phyloP scores from a whole-genome alignment of 257 asterid species.

The Lithospermum erythrorhizon region DNA sequence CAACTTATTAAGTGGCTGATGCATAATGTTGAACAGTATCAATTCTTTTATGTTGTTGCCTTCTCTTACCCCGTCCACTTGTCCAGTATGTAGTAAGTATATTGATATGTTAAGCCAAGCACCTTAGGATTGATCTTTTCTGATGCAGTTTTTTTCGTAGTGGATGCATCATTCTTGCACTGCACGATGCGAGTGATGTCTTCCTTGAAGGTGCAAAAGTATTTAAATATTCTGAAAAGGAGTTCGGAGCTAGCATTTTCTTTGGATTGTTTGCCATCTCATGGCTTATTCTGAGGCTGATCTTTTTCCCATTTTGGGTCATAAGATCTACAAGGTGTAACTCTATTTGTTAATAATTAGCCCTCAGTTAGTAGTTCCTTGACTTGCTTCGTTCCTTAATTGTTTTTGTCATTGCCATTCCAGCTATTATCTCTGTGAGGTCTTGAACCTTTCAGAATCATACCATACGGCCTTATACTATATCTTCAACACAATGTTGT shows the following conservation, averaged over 20 bases:
- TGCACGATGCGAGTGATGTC: constrained; percentile 93
- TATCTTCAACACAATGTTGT: constrained; percentile 68
- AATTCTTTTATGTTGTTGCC: too few relatives aligned
- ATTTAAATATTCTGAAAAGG: constrained; percentile 76
- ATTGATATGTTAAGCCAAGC: too few relatives aligned
- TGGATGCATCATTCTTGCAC: constrained; percentile 69
- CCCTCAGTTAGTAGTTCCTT: too few relatives aligned
- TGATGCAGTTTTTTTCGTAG: constrained; percentile 63
- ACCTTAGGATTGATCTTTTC: not conserved
- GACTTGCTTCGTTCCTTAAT: constrained; percentile 16
- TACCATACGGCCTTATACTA: constrained; percentile 38
- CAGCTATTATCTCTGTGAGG: constrained; percentile 46
- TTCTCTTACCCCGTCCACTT: too few relatives aligned
- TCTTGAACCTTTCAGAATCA: constrained; percentile 38
- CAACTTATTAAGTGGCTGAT: too few relatives aligned
- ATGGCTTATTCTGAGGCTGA: constrained; percentile 76
- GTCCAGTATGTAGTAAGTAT: too few relatives aligned
- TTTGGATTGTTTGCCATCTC: constrained; percentile 80
- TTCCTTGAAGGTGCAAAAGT: constrained; percentile 93
- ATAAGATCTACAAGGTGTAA: constrained; percentile 58
- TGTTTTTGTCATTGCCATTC: constrained; percentile 18
- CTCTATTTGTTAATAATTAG: constrained; percentile 5
- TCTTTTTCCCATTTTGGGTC: constrained; percentile 81
- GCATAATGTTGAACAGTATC: too few relatives aligned
- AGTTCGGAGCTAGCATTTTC: constrained; percentile 68